These are phyloP conservation scores for Chaetomidium leptoderma DNA, from an alignment of 495 filamentous ascomycete species.

Conservation along the genomic window DNA sequence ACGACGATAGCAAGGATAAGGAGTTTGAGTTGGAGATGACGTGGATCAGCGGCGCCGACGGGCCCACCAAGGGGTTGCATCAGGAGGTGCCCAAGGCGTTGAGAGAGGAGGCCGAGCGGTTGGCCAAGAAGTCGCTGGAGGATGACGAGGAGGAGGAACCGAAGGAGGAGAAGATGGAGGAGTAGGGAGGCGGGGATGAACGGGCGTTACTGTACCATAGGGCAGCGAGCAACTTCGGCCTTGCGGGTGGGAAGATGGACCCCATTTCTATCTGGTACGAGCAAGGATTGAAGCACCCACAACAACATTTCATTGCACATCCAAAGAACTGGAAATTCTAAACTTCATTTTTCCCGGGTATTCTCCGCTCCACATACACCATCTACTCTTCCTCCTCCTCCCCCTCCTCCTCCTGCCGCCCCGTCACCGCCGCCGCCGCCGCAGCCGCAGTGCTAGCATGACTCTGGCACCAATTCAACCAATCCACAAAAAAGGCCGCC, in stretches of 20 bases:
- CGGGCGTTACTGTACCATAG: constrained; percentile 15
- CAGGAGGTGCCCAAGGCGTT: constrained; percentile 86
- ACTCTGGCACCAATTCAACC: constrained; percentile 56
- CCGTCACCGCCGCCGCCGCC: constrained; percentile 2
- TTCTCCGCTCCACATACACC: background rate
- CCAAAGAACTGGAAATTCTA: too few relatives aligned
- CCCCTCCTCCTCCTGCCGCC: constrained; percentile 12
- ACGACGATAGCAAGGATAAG: constrained; percentile 96
- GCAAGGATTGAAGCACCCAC: background rate
- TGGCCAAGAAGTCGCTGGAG: constrained; percentile 74
- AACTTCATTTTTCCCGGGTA: too few relatives aligned
- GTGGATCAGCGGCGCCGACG: constrained; percentile 79
- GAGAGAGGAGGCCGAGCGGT: constrained; percentile 82
- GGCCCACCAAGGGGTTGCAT: constrained; percentile 86
- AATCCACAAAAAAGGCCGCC: constrained; percentile 48
- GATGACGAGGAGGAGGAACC: constrained; percentile 71
- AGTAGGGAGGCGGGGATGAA: constrained; percentile 42
- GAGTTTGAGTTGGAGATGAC: constrained; percentile 99
- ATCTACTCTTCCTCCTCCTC: constrained; percentile 8
- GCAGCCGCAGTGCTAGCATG: constrained; percentile 32
- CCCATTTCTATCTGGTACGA: constrained; percentile 13
- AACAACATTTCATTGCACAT: background rate
- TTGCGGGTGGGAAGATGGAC: constrained; percentile 11
- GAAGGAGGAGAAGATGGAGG: constrained; percentile 62
- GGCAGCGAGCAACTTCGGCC: constrained; percentile 2